Evolutionary conservation across 345 rosid genomes (phyloP).

Genomic region (Garcia nutans): DNA sequence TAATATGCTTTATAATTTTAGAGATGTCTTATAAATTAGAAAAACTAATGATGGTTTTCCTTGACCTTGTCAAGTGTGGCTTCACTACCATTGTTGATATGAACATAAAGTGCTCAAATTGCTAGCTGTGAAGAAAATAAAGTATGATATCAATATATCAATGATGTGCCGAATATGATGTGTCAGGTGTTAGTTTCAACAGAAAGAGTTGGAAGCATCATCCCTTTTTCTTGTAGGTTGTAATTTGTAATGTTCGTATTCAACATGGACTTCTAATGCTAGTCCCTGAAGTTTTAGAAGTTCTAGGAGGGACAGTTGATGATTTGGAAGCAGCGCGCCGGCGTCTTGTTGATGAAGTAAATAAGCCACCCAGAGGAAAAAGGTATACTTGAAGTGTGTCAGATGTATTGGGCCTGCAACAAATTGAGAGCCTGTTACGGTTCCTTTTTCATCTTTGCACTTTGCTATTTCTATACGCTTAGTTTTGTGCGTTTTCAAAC

Average conservation of each 20-base stretch:
- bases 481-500: too few species aligned
- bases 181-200: background rate
- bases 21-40: background rate
- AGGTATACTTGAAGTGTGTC: constrained; percentile 52
- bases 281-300: constrained; percentile 82
- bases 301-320: constrained; percentile 79
- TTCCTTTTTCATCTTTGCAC: background rate
- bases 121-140: constrained; percentile 11
- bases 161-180: background rate
- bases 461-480: background rate
- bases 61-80: background rate
- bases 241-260: constrained; percentile 66
- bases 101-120: constrained; percentile 11
- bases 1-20: background rate
- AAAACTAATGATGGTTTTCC: background rate
- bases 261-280: constrained; percentile 78
- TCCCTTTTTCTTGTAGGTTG: constrained; percentile 48
- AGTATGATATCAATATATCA: background rate
- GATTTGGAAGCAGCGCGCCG: constrained; percentile 72
- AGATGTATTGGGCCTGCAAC: constrained; percentile 1
- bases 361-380: constrained; percentile 93
- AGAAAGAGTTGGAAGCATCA: background rate
- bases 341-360: constrained; percentile 73
- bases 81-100: background rate
- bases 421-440: constrained; percentile 8